Percentiles rank a stretch among this genome's conserved stretches.
These are phyloP conservation scores for Zangia roseola DNA, from an alignment of 768 basidiomycete species.

Conservation along the genomic window DNA sequence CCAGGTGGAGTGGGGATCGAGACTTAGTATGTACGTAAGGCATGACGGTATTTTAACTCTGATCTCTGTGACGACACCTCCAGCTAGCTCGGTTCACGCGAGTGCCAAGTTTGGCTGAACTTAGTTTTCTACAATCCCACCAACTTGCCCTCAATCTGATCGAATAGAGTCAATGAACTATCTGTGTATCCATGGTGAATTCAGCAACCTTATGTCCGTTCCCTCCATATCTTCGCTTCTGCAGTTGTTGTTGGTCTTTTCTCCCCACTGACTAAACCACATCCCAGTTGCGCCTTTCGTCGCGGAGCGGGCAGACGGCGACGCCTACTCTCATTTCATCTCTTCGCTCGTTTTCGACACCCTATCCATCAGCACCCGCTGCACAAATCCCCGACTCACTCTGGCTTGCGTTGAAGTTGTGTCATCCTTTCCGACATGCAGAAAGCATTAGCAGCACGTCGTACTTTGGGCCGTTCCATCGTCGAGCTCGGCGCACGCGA, in stretches of 20 bases:
- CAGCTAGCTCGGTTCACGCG: background rate
- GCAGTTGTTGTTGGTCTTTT: background rate
- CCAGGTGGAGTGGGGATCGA: constrained; percentile 1
- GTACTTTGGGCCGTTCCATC: constrained; percentile 8
- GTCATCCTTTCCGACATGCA: constrained; percentile 16
- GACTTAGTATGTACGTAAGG: background rate
- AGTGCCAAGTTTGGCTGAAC: constrained; percentile 2
- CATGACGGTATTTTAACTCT: background rate
- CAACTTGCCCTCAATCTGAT: background rate
- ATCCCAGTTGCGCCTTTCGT: constrained; percentile 1
- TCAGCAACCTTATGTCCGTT: constrained; percentile 7
- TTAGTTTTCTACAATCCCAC: constrained; percentile 7
- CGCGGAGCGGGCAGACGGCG: constrained; percentile 13
- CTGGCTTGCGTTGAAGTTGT: constrained; percentile 2
- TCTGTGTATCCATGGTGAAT: constrained; percentile 24
- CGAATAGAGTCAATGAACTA: background rate
- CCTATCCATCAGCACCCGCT: background rate
- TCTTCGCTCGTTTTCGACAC: constrained; percentile 16
- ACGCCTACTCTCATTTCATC: constrained; percentile 23
- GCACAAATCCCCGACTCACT: background rate
- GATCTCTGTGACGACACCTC: background rate
- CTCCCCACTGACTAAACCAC: background rate
- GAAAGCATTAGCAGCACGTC: constrained; percentile 7
- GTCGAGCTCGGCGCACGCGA: constrained; percentile 34
- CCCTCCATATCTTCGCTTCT: constrained; percentile 6